Percentiles rank a stretch among this genome's conserved stretches.
Conservation (phyloP, 768 basidiomycete species). For the Serendipita sp. region DNA sequence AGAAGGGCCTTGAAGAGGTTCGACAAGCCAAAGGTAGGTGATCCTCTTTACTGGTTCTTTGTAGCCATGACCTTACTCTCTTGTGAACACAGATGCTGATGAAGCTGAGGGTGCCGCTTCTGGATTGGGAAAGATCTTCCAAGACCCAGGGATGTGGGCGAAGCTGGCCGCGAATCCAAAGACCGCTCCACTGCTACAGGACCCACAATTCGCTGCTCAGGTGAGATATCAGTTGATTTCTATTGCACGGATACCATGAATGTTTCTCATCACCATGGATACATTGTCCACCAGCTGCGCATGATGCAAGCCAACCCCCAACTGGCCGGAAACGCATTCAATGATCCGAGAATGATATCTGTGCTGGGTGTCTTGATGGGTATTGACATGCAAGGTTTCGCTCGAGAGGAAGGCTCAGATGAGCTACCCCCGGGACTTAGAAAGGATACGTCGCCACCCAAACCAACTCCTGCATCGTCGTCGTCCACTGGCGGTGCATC, state of each 20-base stretch:
- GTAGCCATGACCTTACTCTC: not conserved
- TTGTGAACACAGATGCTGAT: constrained; percentile 21
- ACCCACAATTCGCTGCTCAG: constrained; percentile 67
- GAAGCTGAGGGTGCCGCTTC: constrained; percentile 28
- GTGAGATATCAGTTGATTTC: constrained; percentile 18
- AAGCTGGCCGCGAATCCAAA: constrained; percentile 82
- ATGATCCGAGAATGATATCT: constrained; percentile 87
- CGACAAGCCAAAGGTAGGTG: constrained; percentile 60
- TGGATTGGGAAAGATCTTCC: constrained; percentile 63
- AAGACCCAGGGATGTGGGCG: constrained; percentile 64
- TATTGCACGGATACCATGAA: not conserved
- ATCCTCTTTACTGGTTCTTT: not conserved
- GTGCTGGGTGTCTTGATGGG: constrained; percentile 89
- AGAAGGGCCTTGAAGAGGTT: constrained; percentile 82
- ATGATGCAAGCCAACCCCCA: constrained; percentile 52
- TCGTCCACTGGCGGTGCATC: constrained; percentile 28
- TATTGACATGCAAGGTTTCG: constrained; percentile 77
- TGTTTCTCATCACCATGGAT: not conserved
- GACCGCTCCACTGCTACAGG: constrained; percentile 68
- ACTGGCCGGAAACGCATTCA: constrained; percentile 42
- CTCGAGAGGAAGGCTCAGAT: constrained; percentile 69
- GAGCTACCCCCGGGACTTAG: constrained; percentile 52
- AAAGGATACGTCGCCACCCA: constrained; percentile 14
- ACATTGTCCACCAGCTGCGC: constrained; percentile 34
- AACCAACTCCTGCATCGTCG: constrained; percentile 18